Evolutionary conservation across 2,329 filamentous ascomycete genomes (phyloP).

Genomic region (Hymenoscyphus salicellus): DNA sequence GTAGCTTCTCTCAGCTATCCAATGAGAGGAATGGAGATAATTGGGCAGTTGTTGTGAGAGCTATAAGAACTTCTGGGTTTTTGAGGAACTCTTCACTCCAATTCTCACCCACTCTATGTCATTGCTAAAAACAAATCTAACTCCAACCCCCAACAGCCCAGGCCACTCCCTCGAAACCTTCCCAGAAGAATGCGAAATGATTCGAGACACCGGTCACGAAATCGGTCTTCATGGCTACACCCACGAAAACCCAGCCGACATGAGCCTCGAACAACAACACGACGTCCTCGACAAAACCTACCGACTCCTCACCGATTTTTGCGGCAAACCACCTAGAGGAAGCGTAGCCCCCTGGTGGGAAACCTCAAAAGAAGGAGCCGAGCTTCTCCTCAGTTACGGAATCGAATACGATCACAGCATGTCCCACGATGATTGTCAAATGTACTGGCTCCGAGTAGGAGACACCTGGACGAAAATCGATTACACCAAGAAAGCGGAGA

Average conservation of each 20-base stretch:
- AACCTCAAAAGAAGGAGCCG: slow-evolving; percentile 63
- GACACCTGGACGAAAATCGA: slow-evolving; percentile 68
- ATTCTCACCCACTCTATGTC: neutral
- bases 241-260: slow-evolving; percentile 68
- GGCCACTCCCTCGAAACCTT: slow-evolving; percentile 64
- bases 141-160: slow-evolving; percentile 43
- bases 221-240: slow-evolving; percentile 68
- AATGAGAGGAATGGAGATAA: neutral
- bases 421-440: slow-evolving; percentile 62
- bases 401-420: slow-evolving; percentile 70
- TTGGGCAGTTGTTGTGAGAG: neutral
- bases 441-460: slow-evolving; percentile 61
- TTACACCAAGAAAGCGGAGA: slow-evolving; percentile 57
- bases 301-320: slow-evolving; percentile 66
- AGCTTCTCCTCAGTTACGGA: slow-evolving; percentile 63
- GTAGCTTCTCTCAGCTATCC: neutral
- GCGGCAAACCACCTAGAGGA: slow-evolving; percentile 68
- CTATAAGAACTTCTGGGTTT: too few species aligned
- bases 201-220: slow-evolving; percentile 64
- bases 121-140: neutral
- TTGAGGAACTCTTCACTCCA: neutral
- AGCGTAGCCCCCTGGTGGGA: slow-evolving; percentile 77
- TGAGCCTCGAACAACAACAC: slow-evolving; percentile 72
- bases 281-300: slow-evolving; percentile 75
- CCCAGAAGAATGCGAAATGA: slow-evolving; percentile 59